Conservation (phyloP, 768 basidiomycete species). For the Tylopilus sp. region DNA sequence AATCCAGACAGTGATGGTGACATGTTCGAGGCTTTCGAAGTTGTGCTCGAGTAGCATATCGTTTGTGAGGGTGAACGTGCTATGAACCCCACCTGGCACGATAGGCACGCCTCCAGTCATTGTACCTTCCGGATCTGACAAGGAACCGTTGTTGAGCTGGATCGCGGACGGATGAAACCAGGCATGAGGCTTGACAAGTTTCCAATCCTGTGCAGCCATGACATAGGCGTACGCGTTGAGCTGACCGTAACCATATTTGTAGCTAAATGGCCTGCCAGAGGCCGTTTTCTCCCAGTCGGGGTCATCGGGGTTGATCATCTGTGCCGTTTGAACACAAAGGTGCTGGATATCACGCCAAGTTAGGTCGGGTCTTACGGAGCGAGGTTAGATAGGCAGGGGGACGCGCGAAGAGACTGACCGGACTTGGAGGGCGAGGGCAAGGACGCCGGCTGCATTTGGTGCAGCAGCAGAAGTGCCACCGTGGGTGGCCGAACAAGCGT, state of each 20-base stretch:
- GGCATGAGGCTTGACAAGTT: conserved; percentile 88
- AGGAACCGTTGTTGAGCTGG: conserved; percentile 58
- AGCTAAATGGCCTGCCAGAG: conserved; percentile 50
- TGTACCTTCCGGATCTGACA: conserved; percentile 40
- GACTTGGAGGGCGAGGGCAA: conserved; percentile 84
- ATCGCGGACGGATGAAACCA: conserved; percentile 80
- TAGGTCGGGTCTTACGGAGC: conserved; percentile 70
- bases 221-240: conserved; percentile 83
- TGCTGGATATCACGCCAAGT: conserved; percentile 97
- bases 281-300: conserved; percentile 92
- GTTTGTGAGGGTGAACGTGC: conserved; percentile 62
- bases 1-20: conserved; percentile 93
- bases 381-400: conserved; percentile 10
- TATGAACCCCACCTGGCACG: conserved; percentile 56
- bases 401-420: conserved; percentile 47
- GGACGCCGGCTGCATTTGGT: conserved; percentile 92
- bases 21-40: conserved; percentile 85
- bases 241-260: conserved; percentile 95
- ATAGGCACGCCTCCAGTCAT: conserved; percentile 70
- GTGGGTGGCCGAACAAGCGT: conserved; percentile 75
- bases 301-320: conserved; percentile 80
- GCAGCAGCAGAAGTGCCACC: conserved; percentile 98
- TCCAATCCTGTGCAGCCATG: conserved; percentile 76
- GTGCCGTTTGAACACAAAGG: conserved; percentile 73
- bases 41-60: conserved; percentile 70